Conservation (phyloP, 176 grass and related monocot species). For the Carex pumila region DNA sequence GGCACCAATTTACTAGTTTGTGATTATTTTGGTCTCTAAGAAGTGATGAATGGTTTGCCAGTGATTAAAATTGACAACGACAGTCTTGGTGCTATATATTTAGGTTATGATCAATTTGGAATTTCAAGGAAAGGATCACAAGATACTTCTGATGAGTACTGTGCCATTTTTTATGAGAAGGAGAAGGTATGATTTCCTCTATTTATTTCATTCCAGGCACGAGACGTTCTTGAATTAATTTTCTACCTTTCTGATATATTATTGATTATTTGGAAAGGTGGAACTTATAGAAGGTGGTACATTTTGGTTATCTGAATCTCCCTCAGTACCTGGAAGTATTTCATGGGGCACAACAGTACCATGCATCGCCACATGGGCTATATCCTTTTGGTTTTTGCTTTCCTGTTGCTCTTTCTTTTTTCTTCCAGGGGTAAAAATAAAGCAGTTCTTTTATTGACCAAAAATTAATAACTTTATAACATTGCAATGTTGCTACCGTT, state of each 20-base stretch:
- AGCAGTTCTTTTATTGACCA: background rate
- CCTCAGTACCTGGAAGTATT: constrained; percentile 87
- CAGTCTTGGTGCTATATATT: background rate
- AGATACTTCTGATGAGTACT: constrained; percentile 85
- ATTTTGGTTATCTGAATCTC: constrained; percentile 96
- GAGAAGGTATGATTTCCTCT: constrained; percentile 54
- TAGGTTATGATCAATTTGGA: constrained; percentile 97
- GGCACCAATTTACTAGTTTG: background rate
- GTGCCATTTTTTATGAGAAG: constrained; percentile 97
- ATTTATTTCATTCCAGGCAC: background rate
- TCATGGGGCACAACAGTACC: constrained; percentile 86
- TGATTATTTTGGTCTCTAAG: background rate
- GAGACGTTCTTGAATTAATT: background rate
- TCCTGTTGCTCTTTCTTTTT: background rate
- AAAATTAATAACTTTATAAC: background rate
- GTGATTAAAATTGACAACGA: background rate
- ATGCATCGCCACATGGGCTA: constrained; percentile 93
- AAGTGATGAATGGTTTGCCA: background rate
- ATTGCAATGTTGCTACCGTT: background rate
- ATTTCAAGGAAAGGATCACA: constrained; percentile 98
- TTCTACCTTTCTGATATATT: constrained; percentile 6
- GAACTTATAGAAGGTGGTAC: constrained; percentile 98
- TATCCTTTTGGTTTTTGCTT: constrained; percentile 51
- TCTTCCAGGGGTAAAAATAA: background rate
- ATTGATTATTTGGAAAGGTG: constrained; percentile 44